Percentiles rank a stretch among this genome's conserved stretches.
Evolutionary conservation across 2,329 filamentous ascomycete species (phyloP).

Genomic region (Fusarium sarcochroum): DNA sequence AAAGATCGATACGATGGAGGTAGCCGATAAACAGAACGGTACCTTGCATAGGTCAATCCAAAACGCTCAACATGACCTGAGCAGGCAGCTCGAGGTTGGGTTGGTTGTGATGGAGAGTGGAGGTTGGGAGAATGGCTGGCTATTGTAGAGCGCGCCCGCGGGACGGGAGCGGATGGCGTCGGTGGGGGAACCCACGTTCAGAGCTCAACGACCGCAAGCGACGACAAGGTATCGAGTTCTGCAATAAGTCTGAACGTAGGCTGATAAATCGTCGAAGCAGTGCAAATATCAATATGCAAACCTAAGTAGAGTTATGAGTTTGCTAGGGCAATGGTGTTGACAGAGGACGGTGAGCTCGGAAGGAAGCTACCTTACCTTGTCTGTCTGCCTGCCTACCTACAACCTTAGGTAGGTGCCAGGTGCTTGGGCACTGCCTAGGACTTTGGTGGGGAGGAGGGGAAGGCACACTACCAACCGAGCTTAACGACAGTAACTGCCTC

Average conservation of each 20-base stretch:
- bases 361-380: constrained; percentile 24
- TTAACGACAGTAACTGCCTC: not conserved
- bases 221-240: not conserved
- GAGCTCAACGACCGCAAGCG: constrained; percentile 2
- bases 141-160: constrained; percentile 21
- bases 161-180: constrained; percentile 7
- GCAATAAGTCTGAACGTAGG: not conserved
- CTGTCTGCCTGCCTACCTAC: not conserved
- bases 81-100: constrained; percentile 20
- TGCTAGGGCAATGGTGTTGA: constrained; percentile 2
- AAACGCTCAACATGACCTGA: constrained; percentile 26
- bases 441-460: constrained; percentile 23
- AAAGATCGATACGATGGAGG: constrained; percentile 10
- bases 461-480: not conserved
- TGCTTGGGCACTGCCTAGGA: not conserved
- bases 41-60: constrained; percentile 25
- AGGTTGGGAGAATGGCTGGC: constrained; percentile 42
- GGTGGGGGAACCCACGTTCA: not conserved
- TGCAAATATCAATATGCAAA: not conserved
- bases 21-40: constrained; percentile 5
- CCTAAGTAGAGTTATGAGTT: not conserved
- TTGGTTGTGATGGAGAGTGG: constrained; percentile 31
- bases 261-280: not conserved
- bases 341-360: constrained; percentile 23
- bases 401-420: too few species aligned